Base-by-base conservation (phyloP, 1,284 basidiomycete genomes). In the Chalciporus piperatoides region DNA sequence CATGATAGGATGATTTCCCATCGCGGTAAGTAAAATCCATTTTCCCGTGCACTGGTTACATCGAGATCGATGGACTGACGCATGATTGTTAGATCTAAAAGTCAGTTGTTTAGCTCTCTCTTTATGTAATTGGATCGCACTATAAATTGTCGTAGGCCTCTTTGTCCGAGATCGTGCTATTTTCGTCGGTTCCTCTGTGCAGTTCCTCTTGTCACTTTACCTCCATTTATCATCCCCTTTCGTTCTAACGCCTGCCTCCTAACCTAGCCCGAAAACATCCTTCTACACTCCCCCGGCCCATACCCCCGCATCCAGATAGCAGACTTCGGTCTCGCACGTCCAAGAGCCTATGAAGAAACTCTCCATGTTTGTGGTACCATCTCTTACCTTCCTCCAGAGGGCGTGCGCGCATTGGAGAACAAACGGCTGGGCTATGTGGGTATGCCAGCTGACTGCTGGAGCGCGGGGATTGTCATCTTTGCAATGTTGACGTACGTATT, bases 361-460 rank as follows among this genome's bases (percentile, higher is more conserved):
- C 75, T 89, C 59, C 88, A 86, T 56, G 86, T 90, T 33, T 88
- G 84, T 56, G 89, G 90, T 8, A 92, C 90, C 0, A 79, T 91
- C 24, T 83, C 84, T 2, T 92, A 92, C 65, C 73, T 92, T n/a
- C 87, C 90, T 12, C 90, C 90, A 0, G 90, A 92, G 68, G 87
- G 85, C 7, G 78, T 92, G 24, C 72, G 86, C 2, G 89, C 86
- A 8, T 69, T 90, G 36, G 84, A 88, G 55, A 74, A 85, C 57
- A 82, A 82, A 55, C 74, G 86, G 49, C 68, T 84, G 43, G 80
- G 84, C 43, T 92, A 92, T 57, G 76, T 84, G 33, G 79, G 88
- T 12, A 85, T 90, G 80, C 84, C 84, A 24, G 78, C 88, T 0
- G 90, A 92, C 63, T 90, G 87, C 59, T 92, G 89, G 90, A 88